phyloP scores from a whole-genome alignment of 441 rosid genomes.

The Gossypium lobatum region DNA sequence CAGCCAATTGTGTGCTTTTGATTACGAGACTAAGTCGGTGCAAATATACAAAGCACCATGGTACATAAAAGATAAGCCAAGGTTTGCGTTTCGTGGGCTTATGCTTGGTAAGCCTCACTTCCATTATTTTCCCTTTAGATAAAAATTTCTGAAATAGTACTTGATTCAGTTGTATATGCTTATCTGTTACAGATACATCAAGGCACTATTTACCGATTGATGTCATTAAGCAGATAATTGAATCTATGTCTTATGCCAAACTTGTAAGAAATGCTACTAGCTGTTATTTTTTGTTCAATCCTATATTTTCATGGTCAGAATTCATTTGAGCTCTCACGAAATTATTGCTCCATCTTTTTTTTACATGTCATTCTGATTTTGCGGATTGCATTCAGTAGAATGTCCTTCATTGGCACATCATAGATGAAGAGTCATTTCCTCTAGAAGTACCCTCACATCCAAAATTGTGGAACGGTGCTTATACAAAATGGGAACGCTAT shows the following conservation, averaged over 20 bases:
- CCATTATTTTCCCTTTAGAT: neutral
- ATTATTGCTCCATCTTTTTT: slow-evolving; percentile 14
- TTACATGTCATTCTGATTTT: slow-evolving; percentile 25
- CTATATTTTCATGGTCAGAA: slow-evolving; percentile 11
- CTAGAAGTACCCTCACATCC: slow-evolving; percentile 80
- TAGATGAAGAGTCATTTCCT: slow-evolving; percentile 89
- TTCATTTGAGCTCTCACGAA: slow-evolving; percentile 8
- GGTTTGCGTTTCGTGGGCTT: slow-evolving; percentile 85
- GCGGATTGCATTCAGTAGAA: slow-evolving; percentile 59
- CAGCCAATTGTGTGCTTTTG: slow-evolving; percentile 80
- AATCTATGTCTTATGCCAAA: slow-evolving; percentile 95
- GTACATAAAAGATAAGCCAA: slow-evolving; percentile 81
- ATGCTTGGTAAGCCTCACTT: slow-evolving; percentile 50
- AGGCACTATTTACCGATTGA: slow-evolving; percentile 74
- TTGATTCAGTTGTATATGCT: slow-evolving; percentile 13
- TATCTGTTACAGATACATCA: slow-evolving; percentile 67
- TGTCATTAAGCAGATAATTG: slow-evolving; percentile 75
- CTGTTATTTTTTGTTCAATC: slow-evolving; percentile 11
- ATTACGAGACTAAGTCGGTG: slow-evolving; percentile 60
- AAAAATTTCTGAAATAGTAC: slow-evolving; percentile 5
- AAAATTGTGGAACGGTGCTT: slow-evolving; percentile 87
- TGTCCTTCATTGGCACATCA: slow-evolving; percentile 97
- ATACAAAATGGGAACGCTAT: slow-evolving; percentile 83
- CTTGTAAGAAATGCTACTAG: slow-evolving; percentile 49
- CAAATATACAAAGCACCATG: slow-evolving; percentile 76